Evolutionary conservation across 345 rosid genomes (phyloP).

Genomic region (Citrus cavaleriei): DNA sequence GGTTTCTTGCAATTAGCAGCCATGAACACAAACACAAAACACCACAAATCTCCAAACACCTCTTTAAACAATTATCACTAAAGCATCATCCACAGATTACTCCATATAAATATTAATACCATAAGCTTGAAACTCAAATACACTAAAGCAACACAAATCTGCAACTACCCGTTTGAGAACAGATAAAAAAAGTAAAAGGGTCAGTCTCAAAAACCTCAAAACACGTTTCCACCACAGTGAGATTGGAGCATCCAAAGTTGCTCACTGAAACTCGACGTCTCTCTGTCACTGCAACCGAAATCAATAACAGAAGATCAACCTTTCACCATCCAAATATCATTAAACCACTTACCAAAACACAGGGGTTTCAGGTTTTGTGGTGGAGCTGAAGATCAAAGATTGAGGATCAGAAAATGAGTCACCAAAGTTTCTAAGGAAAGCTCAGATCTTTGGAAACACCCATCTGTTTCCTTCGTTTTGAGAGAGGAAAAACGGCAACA

Average conservation of each 20-base stretch:
- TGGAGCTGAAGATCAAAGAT: not conserved
- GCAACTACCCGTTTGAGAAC: conserved; percentile 23
- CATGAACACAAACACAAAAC: conserved; percentile 37
- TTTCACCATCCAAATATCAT: not conserved
- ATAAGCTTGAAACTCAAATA: conserved; percentile 15
- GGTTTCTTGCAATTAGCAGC: conserved; percentile 55
- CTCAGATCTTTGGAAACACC: not conserved
- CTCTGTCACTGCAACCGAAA: not conserved
- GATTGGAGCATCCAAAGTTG: conserved; percentile 8
- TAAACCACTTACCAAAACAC: not conserved
- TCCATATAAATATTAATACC: not conserved
- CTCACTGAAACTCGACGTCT: not conserved
- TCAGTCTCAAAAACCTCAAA: conserved; percentile 28
- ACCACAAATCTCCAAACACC: conserved; percentile 9
- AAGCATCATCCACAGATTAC: not conserved
- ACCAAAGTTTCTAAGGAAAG: not conserved
- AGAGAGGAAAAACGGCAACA: not conserved
- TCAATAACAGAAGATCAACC: not conserved
- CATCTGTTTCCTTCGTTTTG: not conserved
- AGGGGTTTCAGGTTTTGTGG: not conserved
- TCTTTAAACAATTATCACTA: not conserved
- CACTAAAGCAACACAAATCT: conserved; percentile 4
- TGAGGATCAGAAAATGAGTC: conserved; percentile 5
- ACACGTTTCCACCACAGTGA: not conserved
- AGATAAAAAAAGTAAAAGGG: conserved; percentile 18